Evolutionary conservation across 441 rosid species (phyloP).

Genomic region (Metrosideros polymorpha): DNA sequence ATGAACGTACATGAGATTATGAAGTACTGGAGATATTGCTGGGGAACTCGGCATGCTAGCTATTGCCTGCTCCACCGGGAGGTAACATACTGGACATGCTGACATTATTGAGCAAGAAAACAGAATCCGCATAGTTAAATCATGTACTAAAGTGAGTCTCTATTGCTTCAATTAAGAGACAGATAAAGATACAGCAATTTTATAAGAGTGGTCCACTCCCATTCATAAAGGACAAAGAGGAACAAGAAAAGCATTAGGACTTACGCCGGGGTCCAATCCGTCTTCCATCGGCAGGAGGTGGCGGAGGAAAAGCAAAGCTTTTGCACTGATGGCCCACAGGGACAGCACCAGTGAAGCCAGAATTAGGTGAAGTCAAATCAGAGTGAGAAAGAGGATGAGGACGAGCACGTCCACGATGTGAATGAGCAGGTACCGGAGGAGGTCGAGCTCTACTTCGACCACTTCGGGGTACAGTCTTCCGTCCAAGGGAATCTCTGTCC

Average conservation of each 20-base stretch:
- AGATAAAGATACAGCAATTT: background rate
- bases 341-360: background rate
- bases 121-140: background rate
- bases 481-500: slow-evolving; percentile 1
- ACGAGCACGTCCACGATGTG: background rate
- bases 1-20: slow-evolving; percentile 39
- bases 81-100: slow-evolving; percentile 85
- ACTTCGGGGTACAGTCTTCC: slow-evolving; percentile 14
- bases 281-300: slow-evolving; percentile 60
- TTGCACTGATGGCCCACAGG: slow-evolving; percentile 37
- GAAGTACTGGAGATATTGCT: slow-evolving; percentile 46
- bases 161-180: background rate
- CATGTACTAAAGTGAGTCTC: background rate
- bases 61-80: slow-evolving; percentile 62
- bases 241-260: slow-evolving; percentile 7
- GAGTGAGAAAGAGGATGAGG: background rate
- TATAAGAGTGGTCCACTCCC: background rate
- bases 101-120: slow-evolving; percentile 12
- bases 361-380: background rate
- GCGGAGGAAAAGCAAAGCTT: slow-evolving; percentile 71
- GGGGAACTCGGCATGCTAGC: slow-evolving; percentile 52
- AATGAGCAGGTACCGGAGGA: slow-evolving; percentile 4
- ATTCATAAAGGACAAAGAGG: background rate
- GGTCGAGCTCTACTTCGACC: slow-evolving; percentile 14
- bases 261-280: slow-evolving; percentile 80